Percentiles rank a stretch among this genome's conserved stretches.
These are phyloP conservation scores for Phialophora chinensis DNA, from an alignment of 2,329 filamentous ascomycete species.

Conservation along the genomic window DNA sequence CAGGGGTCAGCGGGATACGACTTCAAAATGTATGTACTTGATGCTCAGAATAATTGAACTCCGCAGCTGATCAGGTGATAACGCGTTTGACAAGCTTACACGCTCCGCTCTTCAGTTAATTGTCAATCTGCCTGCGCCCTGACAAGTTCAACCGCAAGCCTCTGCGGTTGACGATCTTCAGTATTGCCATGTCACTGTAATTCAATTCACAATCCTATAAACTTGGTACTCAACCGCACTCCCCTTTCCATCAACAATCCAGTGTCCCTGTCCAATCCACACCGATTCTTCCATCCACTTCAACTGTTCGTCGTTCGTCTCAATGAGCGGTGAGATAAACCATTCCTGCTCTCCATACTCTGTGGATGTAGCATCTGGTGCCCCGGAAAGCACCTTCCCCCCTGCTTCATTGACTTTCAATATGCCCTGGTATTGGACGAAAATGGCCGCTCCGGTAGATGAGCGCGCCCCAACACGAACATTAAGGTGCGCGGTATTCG, in stretches of 20 bases:
- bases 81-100: background rate
- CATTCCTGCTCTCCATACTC: slow-evolving; percentile 23
- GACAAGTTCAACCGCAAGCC: background rate
- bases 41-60: background rate
- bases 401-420: slow-evolving; percentile 25
- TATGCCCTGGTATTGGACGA: slow-evolving; percentile 28
- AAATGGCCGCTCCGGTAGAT: slow-evolving; percentile 17
- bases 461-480: slow-evolving; percentile 22
- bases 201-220: slow-evolving; percentile 20
- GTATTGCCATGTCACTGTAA: background rate
- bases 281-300: slow-evolving; percentile 30
- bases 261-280: slow-evolving; percentile 26
- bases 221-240: slow-evolving; percentile 28
- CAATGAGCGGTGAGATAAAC: slow-evolving; percentile 22
- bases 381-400: slow-evolving; percentile 4
- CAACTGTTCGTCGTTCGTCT: slow-evolving; percentile 24
- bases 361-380: slow-evolving; percentile 27
- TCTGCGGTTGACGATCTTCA: background rate
- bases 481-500: slow-evolving; percentile 22
- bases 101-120: background rate
- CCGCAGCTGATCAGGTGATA: slow-evolving; percentile 4
- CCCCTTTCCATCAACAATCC: slow-evolving; percentile 15
- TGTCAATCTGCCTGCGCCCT: background rate
- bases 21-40: background rate
- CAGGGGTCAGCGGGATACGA: background rate